Percentiles rank a stretch among this genome's conserved stretches.
Conservation (phyloP, 2,329 filamentous ascomycete species). For the Colletotrichum horii region DNA sequence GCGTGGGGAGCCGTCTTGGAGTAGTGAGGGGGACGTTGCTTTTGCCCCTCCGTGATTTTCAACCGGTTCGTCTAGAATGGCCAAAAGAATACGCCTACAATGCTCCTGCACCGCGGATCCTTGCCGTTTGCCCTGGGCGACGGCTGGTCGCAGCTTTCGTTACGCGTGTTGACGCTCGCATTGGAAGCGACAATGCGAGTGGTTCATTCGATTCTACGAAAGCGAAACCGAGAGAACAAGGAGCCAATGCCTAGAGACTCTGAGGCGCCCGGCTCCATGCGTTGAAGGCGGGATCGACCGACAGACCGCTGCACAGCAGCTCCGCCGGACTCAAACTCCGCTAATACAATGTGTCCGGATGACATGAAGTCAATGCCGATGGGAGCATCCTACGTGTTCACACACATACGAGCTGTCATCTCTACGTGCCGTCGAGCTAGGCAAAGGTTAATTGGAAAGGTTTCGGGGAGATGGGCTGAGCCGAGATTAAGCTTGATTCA, state of each 20-base stretch:
- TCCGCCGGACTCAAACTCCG: not conserved
- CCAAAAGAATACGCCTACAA: not conserved
- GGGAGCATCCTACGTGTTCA: not conserved
- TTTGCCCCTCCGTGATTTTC: not conserved
- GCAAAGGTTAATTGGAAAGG: not conserved
- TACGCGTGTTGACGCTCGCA: not conserved
- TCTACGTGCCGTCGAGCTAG: not conserved
- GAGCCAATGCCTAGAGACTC: not conserved
- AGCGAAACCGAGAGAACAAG: slow-evolving; percentile 1
- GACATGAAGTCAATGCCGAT: not conserved
- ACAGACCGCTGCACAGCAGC: not conserved
- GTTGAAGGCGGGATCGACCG: not conserved
- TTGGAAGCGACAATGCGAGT: not conserved
- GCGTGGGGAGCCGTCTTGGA: not conserved
- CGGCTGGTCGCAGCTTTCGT: not conserved
- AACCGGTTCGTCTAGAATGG: not conserved
- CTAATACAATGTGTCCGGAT: not conserved
- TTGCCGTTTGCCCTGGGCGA: not conserved
- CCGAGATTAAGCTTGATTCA: not conserved
- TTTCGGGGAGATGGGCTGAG: not conserved
- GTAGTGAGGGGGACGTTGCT: not conserved
- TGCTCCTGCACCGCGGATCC: not conserved
- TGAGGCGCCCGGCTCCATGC: not conserved
- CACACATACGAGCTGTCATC: not conserved
- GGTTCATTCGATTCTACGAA: not conserved